phyloP scores from a whole-genome alignment of 495 filamentous ascomycete genomes.

The Ascobolus immersus region DNA sequence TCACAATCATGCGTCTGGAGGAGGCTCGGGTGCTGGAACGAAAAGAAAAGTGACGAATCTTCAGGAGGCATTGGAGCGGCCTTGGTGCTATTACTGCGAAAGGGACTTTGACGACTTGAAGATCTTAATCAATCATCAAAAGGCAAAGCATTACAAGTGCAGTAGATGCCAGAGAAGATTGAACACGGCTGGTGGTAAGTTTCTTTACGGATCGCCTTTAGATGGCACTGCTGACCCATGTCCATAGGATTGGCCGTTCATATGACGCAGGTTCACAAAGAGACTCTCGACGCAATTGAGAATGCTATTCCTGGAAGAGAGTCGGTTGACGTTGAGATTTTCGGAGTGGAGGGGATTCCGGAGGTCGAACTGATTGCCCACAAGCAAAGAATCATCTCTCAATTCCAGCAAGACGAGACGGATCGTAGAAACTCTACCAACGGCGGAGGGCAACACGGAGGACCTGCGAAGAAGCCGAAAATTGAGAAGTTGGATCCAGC shows the following conservation, averaged over 20 bases:
- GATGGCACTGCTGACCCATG: constrained; percentile 2
- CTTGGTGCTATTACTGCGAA: constrained; percentile 99
- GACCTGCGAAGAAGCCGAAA: constrained; percentile 50
- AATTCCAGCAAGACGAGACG: constrained; percentile 62
- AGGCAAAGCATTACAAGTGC: constrained; percentile 96
- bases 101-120: constrained; percentile 93
- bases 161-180: constrained; percentile 63
- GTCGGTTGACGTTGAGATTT: constrained; percentile 76
- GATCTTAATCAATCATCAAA: constrained; percentile 87
- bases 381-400: constrained; percentile 54
- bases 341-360: constrained; percentile 92
- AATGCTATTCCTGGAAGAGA: constrained; percentile 70
- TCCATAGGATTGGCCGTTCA: constrained; percentile 65
- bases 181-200: constrained; percentile 80
- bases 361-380: constrained; percentile 59
- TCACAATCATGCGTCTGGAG: too few relatives aligned
- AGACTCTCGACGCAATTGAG: constrained; percentile 58
- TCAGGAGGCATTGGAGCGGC: constrained; percentile 62
- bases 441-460: constrained; percentile 25
- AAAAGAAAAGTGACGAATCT: constrained; percentile 61
- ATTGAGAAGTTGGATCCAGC: constrained; percentile 35
- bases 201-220: not conserved
- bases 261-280: constrained; percentile 96
- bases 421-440: constrained; percentile 50
- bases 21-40: too few relatives aligned